Base-by-base conservation (phyloP, 495 filamentous ascomycete species). In the Neurospora sp. region DNA sequence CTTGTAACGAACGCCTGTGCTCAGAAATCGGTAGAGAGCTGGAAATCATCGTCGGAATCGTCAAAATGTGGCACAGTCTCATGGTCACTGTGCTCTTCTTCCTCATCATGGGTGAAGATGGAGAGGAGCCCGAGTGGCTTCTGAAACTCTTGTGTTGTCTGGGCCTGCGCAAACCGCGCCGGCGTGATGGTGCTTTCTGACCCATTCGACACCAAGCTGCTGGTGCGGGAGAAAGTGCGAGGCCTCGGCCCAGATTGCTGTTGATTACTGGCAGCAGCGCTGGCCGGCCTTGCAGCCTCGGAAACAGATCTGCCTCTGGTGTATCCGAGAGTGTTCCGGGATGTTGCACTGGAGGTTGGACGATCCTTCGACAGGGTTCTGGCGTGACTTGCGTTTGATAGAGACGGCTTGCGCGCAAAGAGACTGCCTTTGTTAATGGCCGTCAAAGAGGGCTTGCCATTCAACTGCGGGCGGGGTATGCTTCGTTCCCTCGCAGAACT, bases 321-420 rank as follows among this genome's bases (percentile, higher is more conserved):
- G 78, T 94, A 95, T 8, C 94, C 94, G 38, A 97, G 81, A 0
- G 94, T 97, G 68, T 88, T 91, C 70, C 88, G 87, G 14, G 94
- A 94, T 12, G 86, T 87, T n/a, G 82, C 85, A 8, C 83, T 85
- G 22, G 92, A 91, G 82, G 75, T 88, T 82, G 70, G 88, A 85
- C 84, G 89, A 85, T 76, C 73, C 73, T 68, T 70, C 4, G 81
- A 83, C 68, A 86, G 86, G 71, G 81, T 85, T 42, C 74, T 79
- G 22, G 82, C 61, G 70, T 76, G 71, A 37, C 82, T 74, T 70
- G 84, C 77, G 7, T 65, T 65, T 70, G 86, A 75, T 18, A 85
- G 53, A 22, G 80, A 59, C 77, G 86, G 35, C 83, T 77, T 77
- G 82, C 85, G 35, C 80, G 77, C 71, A 73, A 78, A 81, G 77